Evolutionary conservation across 768 basidiomycete genomes (phyloP), one percentile per base, ranked within the genome.

Genomic region (Psilocybe cyanescens): DNA sequence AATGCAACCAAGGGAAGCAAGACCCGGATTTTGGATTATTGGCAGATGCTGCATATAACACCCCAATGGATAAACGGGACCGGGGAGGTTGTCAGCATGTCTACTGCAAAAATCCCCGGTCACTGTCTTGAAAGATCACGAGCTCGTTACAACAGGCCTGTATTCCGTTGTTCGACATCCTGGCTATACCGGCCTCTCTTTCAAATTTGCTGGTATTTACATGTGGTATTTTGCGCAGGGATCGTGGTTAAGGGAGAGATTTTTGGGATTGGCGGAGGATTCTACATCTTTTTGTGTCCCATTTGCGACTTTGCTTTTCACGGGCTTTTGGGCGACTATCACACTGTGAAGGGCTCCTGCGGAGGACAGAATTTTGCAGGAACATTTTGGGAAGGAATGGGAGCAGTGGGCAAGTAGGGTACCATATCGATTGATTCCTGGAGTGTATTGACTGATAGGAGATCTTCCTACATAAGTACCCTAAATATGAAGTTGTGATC

Each of bases 361-460:
- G 33, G 61, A 65, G 44, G 64, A 60, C 28, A 28, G 54, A 14
- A 14, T 52, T 8, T 45, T 60, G 58, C 55, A 39, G 49, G 53
- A 48, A 6, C 30, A 62, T n/a, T 65, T 65, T 46, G 60, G 54
- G 46, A 41, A 24, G 29, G 39, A 55, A n/a, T 65, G 64, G 60
- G 58, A 65, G 30, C 17, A 8, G 12, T 65, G 64, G 64, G 57
- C 52, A 8, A 29, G 55, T 39, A 59, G 31, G 14, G 64, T 65
- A 19, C 57, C 41, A 39, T 53, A 57, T 57, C 53, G 57, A 29
- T 28, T 62, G 9, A 33, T 65, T 24, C 61, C 58, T 16, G 62
- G 65, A 7, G 35, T 66, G 17, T 63, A 60, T 31, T 61, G 41
- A n/a, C 41, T 6, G 33, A 35, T 35, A 35, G 11, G 7, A 35